Evolutionary conservation across 169 alveolate species (phyloP).

Genomic region (Cryptosporidium bovis): DNA sequence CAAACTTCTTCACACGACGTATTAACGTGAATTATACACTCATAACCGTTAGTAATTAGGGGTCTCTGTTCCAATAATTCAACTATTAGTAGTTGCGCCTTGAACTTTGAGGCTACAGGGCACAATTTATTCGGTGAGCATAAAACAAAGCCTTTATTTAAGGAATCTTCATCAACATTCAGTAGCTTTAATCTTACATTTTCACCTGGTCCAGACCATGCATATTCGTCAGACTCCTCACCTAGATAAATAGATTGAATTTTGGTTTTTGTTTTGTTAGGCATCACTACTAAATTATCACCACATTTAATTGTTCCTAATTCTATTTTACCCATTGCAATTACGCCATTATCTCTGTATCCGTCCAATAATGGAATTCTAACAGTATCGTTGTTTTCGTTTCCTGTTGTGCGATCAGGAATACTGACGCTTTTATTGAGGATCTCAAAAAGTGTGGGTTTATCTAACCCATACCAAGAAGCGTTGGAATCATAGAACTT

Average conservation of each 20-base stretch:
- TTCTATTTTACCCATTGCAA: slow-evolving; percentile 93
- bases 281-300: slow-evolving; percentile 88
- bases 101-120: slow-evolving; percentile 90
- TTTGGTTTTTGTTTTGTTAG: slow-evolving; percentile 87
- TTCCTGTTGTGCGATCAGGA: slow-evolving; percentile 64
- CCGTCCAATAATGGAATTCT: slow-evolving; percentile 92
- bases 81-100: slow-evolving; percentile 90
- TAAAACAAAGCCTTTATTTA: slow-evolving; percentile 94
- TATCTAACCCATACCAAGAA: slow-evolving; percentile 81
- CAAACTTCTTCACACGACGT: slow-evolving; percentile 88
- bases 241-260: slow-evolving; percentile 83
- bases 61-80: slow-evolving; percentile 94
- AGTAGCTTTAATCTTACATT: slow-evolving; percentile 88
- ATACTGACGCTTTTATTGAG: slow-evolving; percentile 77
- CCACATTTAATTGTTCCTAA: slow-evolving; percentile 84
- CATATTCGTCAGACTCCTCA: slow-evolving; percentile 88
- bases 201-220: slow-evolving; percentile 92
- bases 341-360: slow-evolving; percentile 90
- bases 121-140: slow-evolving; percentile 91
- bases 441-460: slow-evolving; percentile 88
- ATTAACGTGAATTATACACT: slow-evolving; percentile 90
- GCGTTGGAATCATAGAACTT: slow-evolving; percentile 76
- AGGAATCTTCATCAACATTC: slow-evolving; percentile 92
- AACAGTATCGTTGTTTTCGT: slow-evolving; percentile 84
- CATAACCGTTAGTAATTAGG: slow-evolving; percentile 94